Percentiles rank a stretch among this genome's conserved stretches.
Conservation (phyloP, 2,329 filamentous ascomycete genomes). For the Tolypocladium sp. region DNA sequence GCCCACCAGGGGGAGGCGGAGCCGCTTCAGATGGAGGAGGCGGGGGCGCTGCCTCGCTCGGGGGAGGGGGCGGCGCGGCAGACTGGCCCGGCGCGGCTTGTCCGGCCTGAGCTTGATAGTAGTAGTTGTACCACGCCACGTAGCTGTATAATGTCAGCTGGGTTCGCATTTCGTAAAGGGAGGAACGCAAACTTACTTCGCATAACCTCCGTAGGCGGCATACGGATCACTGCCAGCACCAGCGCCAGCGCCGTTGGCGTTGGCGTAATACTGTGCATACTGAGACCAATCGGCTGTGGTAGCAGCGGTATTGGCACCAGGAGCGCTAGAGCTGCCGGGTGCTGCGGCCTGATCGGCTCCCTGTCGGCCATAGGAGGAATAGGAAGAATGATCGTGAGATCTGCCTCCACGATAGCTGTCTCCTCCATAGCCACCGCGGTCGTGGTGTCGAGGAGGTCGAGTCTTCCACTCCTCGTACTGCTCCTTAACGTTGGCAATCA, state of each 20-base stretch:
- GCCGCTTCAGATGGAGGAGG: conserved; percentile 19
- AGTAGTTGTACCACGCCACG: conserved; percentile 66
- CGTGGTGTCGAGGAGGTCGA: conserved; percentile 60
- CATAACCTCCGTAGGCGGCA: conserved; percentile 82
- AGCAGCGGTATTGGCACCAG: conserved; percentile 16
- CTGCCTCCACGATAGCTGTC: conserved; percentile 15
- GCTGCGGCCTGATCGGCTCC: conserved; percentile 16
- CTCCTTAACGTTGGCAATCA: conserved; percentile 76
- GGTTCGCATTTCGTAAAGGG: not conserved
- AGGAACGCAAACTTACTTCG: conserved; percentile 45
- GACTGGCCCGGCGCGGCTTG: conserved; percentile 37
- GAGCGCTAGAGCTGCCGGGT: conserved; percentile 27
- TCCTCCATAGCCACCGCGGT: conserved; percentile 25
- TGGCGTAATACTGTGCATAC: conserved; percentile 46
- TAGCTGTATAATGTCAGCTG: conserved; percentile 33
- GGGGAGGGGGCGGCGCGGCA: conserved; percentile 49
- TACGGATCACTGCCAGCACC: conserved; percentile 62
- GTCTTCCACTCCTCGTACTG: conserved; percentile 90
- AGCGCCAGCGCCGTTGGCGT: not conserved
- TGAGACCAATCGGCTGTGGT: conserved; percentile 10
- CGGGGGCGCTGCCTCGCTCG: conserved; percentile 51
- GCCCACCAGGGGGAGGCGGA: conserved; percentile 38
- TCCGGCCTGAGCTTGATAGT: conserved; percentile 43
- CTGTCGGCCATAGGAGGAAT: conserved; percentile 18
- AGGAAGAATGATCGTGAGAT: conserved; percentile 16